Percentiles rank a stretch among this genome's conserved stretches.
Conservation (phyloP, 176 grass and related monocot genomes). For the Puccinellia tenuiflora region DNA sequence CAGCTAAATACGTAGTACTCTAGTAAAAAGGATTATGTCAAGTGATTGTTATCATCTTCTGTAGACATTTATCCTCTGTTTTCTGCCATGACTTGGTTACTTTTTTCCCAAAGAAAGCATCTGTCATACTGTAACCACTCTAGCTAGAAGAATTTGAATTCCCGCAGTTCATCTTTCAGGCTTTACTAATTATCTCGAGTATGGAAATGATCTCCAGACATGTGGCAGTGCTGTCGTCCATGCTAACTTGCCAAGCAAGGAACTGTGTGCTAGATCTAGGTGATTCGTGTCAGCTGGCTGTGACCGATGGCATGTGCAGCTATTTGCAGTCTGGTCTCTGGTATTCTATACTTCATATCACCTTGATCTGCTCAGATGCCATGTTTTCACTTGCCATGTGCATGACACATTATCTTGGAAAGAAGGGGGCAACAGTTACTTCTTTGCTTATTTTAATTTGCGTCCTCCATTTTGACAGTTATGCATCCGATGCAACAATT, state of each 20-base stretch:
- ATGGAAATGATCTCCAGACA: slow-evolving; percentile 21
- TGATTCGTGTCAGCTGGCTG: slow-evolving; percentile 20
- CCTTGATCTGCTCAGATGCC: not conserved
- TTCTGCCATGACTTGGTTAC: not conserved
- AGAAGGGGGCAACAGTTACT: slow-evolving; percentile 19
- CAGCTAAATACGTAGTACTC: not conserved
- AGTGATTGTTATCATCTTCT: not conserved
- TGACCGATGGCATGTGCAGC: slow-evolving; percentile 19
- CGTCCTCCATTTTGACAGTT: not conserved
- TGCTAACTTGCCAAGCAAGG: not conserved
- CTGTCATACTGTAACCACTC: not conserved
- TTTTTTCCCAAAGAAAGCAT: not conserved
- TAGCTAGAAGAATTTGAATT: not conserved
- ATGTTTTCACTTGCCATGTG: slow-evolving; percentile 24
- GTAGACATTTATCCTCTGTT: not conserved
- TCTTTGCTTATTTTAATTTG: not conserved
- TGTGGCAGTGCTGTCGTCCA: not conserved
- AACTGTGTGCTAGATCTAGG: not conserved
- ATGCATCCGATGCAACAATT: slow-evolving; percentile 9
- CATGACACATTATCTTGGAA: not conserved
- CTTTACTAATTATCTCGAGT: slow-evolving; percentile 3
- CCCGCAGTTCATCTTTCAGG: not conserved
- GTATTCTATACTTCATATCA: not conserved
- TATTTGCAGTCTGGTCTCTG: slow-evolving; percentile 2
- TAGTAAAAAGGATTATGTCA: not conserved